phyloP scores from a whole-genome alignment of 1,284 basidiomycete species.

The Phellopilus nigrolimitatus region DNA sequence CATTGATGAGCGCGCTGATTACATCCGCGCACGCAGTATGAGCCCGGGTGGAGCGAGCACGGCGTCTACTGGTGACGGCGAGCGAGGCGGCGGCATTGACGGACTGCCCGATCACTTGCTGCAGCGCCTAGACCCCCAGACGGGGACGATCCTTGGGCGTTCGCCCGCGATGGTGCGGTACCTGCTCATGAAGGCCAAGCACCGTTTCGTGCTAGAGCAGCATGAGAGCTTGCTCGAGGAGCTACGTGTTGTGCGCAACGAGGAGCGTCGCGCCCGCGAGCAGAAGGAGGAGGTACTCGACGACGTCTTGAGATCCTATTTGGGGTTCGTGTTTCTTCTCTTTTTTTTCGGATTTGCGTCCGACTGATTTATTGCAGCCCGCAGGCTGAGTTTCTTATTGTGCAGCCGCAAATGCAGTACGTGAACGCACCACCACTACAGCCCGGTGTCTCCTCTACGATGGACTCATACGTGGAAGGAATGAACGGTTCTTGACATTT shows the following conservation, averaged over 20 bases:
- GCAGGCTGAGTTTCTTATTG: constrained; percentile 17
- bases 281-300: constrained; percentile 56
- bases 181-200: constrained; percentile 74
- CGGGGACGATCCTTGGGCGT: constrained; percentile 55
- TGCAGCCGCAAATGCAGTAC: constrained; percentile 7
- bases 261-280: constrained; percentile 45
- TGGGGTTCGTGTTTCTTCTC: constrained; percentile 42
- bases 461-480: neutral
- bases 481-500: constrained; percentile 3
- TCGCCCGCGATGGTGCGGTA: constrained; percentile 62
- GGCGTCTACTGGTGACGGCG: constrained; percentile 27
- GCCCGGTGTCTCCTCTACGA: neutral
- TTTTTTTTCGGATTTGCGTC: neutral
- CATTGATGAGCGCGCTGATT: constrained; percentile 13
- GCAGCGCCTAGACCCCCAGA: constrained; percentile 44
- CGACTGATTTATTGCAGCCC: constrained; percentile 2
- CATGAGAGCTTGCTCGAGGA: constrained; percentile 61
- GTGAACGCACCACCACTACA: neutral
- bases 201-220: constrained; percentile 54
- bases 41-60: constrained; percentile 22
- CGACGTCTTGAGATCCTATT: constrained; percentile 41
- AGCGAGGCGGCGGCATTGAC: constrained; percentile 29
- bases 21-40: constrained; percentile 7
- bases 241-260: constrained; percentile 46
- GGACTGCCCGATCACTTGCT: constrained; percentile 48